A percentile compares a stretch with the other conserved stretches of the same genome.
phyloP scores from a whole-genome alignment of 257 asterid genomes.

The Lycium barbarum region DNA sequence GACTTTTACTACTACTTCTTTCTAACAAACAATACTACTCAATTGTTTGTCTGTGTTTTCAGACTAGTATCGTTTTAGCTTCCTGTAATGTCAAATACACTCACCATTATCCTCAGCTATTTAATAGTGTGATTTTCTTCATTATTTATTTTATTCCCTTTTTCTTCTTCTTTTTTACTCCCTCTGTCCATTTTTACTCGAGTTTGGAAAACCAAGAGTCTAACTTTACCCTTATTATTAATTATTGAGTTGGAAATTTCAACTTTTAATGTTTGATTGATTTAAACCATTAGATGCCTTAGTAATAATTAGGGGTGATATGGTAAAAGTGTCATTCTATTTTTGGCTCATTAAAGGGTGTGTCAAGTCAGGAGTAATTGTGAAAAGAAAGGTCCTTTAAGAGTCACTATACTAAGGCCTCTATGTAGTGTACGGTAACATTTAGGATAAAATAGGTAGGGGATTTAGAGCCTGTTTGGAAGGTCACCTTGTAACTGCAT shows the following conservation, averaged over 20 bases:
- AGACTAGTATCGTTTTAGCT: not conserved
- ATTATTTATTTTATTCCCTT: not conserved
- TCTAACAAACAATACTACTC: not conserved
- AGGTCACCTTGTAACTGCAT: no score
- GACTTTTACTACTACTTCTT: not conserved
- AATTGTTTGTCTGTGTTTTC: not conserved
- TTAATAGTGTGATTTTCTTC: not conserved
- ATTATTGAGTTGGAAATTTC: no score
- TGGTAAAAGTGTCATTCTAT: no score
- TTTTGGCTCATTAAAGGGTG: no score
- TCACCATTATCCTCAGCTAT: no score
- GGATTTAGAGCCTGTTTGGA: not conserved
- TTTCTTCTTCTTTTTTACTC: not conserved
- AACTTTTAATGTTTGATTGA: no score
- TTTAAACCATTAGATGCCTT: no score
- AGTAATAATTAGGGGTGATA: no score
- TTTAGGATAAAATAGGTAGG: not conserved
- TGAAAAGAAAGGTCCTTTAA: not conserved
- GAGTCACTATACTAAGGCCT: not conserved
- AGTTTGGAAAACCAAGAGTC: no score
- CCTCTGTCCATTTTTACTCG: no score
- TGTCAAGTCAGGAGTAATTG: no score
- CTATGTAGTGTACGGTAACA: not conserved
- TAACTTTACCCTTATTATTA: no score
- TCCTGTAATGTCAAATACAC: not conserved